Evolutionary conservation across 176 grass and related monocot species (phyloP), one percentile per base, ranked within the genome.

Genomic region (Musa acuminata): DNA sequence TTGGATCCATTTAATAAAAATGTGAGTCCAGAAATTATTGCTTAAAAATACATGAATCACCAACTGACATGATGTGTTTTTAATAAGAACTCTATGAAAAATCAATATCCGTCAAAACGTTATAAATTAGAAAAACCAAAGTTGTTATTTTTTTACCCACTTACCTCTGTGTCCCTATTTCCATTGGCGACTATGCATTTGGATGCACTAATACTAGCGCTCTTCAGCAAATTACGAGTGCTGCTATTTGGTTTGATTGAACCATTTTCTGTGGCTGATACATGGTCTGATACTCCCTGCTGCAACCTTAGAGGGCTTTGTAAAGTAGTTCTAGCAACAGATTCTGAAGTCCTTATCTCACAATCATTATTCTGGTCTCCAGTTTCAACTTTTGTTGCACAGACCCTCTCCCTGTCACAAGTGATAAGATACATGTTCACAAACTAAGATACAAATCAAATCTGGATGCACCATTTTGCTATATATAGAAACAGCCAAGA

Each of bases 191-290:
- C 35, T 43, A 43, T 82, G 57, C 95, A 99, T 52, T 99, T 91
- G 11, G 95, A 94, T 67, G 95, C 95, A 71, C 95, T 99, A 67
- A 98, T 98, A 75, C 90, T 98, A 19, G 90, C 90, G 49, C 95
- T 99, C 86, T 99, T 99, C 82, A 91, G 68, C 71, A 89, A 91
- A 79, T 70, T 87, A 20, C 86, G 82, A 0, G 83, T 67, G 74
- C 71, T 86, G 2, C 75, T 82, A 51, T 84, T 82, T 27, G 80
- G 68, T 1, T 75, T 77, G 19, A 64, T 77, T 72, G 70, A 63
- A 17, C 72, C 80, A 86, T 84, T 83, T 53, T 71, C 81, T 53
- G 23, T 71, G 68, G 1, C 62, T 26, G 71, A 77, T 62, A 29
- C 51, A 70, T 75, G 64, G 54, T 67, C 67, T 3, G 60, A 13